These are phyloP conservation scores for Aspergillus nidulans DNA, from an alignment of 495 filamentous ascomycete genomes.

Conservation along the genomic window DNA sequence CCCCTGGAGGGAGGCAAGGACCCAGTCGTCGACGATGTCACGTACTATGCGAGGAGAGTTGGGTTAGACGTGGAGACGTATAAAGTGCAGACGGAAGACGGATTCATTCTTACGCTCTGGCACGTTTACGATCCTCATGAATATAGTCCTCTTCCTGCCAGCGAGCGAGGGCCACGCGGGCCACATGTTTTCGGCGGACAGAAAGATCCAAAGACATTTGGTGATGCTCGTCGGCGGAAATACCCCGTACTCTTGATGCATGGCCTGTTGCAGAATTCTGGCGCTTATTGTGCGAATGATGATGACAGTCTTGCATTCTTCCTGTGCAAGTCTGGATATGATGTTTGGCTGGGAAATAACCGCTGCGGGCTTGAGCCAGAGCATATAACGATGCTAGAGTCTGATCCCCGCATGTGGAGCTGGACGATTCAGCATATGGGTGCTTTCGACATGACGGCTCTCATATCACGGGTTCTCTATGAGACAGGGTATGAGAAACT, in stretches of 20 bases:
- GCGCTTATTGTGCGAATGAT: slow-evolving; percentile 87
- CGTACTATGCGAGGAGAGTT: slow-evolving; percentile 84
- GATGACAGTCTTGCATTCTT: slow-evolving; percentile 88
- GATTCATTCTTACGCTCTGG: slow-evolving; percentile 83
- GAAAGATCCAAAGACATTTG: slow-evolving; percentile 9
- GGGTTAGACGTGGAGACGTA: slow-evolving; percentile 83
- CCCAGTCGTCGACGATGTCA: slow-evolving; percentile 69
- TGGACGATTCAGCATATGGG: slow-evolving; percentile 98
- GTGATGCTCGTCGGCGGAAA: slow-evolving; percentile 50
- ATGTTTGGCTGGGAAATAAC: slow-evolving; percentile 96
- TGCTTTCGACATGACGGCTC: slow-evolving; percentile 80
- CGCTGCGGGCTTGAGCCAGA: slow-evolving; percentile 79
- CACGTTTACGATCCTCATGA: slow-evolving; percentile 86
- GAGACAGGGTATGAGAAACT: slow-evolving; percentile 83
- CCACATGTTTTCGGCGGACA: slow-evolving; percentile 29
- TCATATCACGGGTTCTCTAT: slow-evolving; percentile 75
- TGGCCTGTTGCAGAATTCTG: slow-evolving; percentile 80
- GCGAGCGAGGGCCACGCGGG: slow-evolving; percentile 30
- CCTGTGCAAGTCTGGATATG: slow-evolving; percentile 88
- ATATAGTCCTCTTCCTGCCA: slow-evolving; percentile 46
- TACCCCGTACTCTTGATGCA: slow-evolving; percentile 90
- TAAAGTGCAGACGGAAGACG: slow-evolving; percentile 89
- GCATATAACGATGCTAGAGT: slow-evolving; percentile 63
- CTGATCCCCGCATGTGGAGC: slow-evolving; percentile 91
- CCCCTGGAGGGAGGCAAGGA: slow-evolving; percentile 79